phyloP scores from a whole-genome alignment of 768 basidiomycete species.

The Termitomyces sp. region DNA sequence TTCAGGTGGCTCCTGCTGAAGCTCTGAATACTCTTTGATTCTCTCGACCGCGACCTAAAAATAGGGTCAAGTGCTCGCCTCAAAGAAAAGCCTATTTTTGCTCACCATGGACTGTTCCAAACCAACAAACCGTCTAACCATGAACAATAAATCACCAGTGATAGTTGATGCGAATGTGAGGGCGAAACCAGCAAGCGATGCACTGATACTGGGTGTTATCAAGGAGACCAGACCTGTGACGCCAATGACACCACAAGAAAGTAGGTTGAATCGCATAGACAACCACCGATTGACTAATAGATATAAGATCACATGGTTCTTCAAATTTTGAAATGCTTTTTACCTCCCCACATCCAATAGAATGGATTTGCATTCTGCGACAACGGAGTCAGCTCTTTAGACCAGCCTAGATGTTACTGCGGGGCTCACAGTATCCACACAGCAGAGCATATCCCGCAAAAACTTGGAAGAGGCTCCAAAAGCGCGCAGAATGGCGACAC shows the following conservation, averaged over 20 bases:
- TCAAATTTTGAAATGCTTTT: slow-evolving; percentile 9
- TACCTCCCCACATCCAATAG: slow-evolving; percentile 91
- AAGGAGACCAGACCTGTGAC: slow-evolving; percentile 64
- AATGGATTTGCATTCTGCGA: slow-evolving; percentile 60
- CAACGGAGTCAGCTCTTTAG: not conserved
- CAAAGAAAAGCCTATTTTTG: not conserved
- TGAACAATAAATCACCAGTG: slow-evolving; percentile 63
- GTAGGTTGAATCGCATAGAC: slow-evolving; percentile 78
- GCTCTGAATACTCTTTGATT: slow-evolving; percentile 86
- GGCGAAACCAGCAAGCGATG: slow-evolving; percentile 82
- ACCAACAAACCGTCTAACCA: slow-evolving; percentile 75
- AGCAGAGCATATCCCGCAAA: slow-evolving; percentile 76
- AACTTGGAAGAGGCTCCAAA: slow-evolving; percentile 89
- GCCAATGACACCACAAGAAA: slow-evolving; percentile 70
- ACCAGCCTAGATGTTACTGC: too few species aligned
- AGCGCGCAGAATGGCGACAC: slow-evolving; percentile 55
- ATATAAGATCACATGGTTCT: not conserved
- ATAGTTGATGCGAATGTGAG: slow-evolving; percentile 79
- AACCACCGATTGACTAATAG: slow-evolving; percentile 82
- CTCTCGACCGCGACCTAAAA: slow-evolving; percentile 77
- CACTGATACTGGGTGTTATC: slow-evolving; percentile 64
- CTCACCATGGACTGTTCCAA: slow-evolving; percentile 89
- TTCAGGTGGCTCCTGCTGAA: slow-evolving; percentile 74
- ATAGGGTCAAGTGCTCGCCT: not conserved
- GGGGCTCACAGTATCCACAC: slow-evolving; percentile 66